Percentiles rank a stretch among this genome's conserved stretches.
phyloP scores from a whole-genome alignment of 352 stramenopile species.

The Phytopythium boreale region DNA sequence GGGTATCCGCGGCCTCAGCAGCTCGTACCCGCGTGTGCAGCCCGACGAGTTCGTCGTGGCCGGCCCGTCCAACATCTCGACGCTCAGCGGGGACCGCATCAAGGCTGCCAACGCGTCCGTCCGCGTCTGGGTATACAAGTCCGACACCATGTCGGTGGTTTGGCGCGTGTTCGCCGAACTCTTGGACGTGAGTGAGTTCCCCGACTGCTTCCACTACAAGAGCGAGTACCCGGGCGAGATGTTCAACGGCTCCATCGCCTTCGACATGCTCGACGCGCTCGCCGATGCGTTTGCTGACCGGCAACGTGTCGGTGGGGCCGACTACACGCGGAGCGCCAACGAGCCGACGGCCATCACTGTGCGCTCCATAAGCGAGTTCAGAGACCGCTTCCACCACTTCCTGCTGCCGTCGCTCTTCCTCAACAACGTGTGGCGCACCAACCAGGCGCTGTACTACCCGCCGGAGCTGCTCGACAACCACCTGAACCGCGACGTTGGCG shows the following conservation, averaged over 20 bases:
- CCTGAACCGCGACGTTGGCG: background rate
- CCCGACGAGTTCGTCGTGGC: slow-evolving; percentile 27
- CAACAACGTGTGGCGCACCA: slow-evolving; percentile 29
- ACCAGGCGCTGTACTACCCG: slow-evolving; percentile 28
- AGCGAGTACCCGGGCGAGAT: slow-evolving; percentile 9
- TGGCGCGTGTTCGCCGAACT: slow-evolving; percentile 26
- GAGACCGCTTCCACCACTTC: slow-evolving; percentile 42
- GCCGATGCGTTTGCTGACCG: slow-evolving; percentile 11
- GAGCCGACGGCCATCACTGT: slow-evolving; percentile 13
- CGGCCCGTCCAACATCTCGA: slow-evolving; percentile 24
- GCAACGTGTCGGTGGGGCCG: background rate
- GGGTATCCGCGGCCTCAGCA: slow-evolving; percentile 15
- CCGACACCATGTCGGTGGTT: slow-evolving; percentile 25
- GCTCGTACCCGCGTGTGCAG: slow-evolving; percentile 19
- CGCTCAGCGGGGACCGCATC: slow-evolving; percentile 14
- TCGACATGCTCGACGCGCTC: slow-evolving; percentile 34
- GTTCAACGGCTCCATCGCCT: slow-evolving; percentile 18
- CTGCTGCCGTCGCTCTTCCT: slow-evolving; percentile 31
- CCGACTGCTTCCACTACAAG: slow-evolving; percentile 28
- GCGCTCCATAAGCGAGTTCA: slow-evolving; percentile 22
- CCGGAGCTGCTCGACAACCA: slow-evolving; percentile 14
- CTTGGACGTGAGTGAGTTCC: slow-evolving; percentile 15
- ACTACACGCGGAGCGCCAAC: background rate
- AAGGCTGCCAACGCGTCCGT: slow-evolving; percentile 13
- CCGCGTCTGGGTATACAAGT: slow-evolving; percentile 34